Conservation (phyloP, 768 basidiomycete species). For the Suillus subalutaceus region DNA sequence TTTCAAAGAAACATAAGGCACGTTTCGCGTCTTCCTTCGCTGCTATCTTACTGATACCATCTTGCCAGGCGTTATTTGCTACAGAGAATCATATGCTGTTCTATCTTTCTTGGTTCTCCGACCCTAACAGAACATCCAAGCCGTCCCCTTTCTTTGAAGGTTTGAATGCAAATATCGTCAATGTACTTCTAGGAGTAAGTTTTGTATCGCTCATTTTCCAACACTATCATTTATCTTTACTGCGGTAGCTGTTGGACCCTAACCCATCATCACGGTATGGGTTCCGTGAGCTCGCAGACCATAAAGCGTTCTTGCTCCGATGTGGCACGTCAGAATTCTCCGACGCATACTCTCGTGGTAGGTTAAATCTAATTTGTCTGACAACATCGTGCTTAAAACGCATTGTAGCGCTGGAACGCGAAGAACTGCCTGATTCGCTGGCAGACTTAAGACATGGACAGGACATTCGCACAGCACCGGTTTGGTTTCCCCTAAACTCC, state of each 20-base stretch:
- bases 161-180: background rate
- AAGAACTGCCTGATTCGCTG: background rate
- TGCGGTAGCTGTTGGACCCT: background rate
- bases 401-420: background rate
- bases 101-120: background rate
- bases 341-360: background rate
- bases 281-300: background rate
- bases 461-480: background rate
- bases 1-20: background rate
- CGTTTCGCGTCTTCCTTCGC: background rate
- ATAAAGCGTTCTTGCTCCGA: background rate
- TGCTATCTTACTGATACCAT: background rate
- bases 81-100: background rate
- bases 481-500: background rate
- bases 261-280: background rate
- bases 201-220: background rate
- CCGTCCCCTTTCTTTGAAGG: background rate
- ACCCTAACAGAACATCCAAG: no score
- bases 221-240: background rate
- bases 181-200: background rate
- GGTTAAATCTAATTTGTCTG: background rate
- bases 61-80: background rate
- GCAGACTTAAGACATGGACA: background rate
- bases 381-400: background rate
- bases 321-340: background rate